A percentile compares a stretch with the other conserved stretches of the same genome.
Conservation (phyloP, 768 basidiomycete species). For the Psilocybe cyanescens region DNA sequence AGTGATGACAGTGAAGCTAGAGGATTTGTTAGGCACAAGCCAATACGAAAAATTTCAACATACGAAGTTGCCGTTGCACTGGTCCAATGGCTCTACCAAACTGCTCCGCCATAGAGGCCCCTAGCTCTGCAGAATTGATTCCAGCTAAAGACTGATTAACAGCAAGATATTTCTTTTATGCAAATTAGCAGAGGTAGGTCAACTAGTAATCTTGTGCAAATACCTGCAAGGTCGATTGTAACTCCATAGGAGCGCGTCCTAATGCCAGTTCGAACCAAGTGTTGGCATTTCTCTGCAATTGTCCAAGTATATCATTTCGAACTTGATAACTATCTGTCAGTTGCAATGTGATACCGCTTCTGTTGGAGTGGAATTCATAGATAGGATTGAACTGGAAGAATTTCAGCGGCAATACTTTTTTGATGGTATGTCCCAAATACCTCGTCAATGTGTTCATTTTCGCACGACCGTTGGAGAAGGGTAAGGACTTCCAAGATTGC, state of each 20-base stretch:
- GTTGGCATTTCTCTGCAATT: constrained; percentile 73
- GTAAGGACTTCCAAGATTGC: constrained; percentile 92
- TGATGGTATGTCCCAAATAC: constrained; percentile 39
- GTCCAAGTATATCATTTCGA: constrained; percentile 82
- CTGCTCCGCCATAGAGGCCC: constrained; percentile 86
- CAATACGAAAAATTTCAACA: constrained; percentile 21
- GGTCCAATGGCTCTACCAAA: constrained; percentile 84
- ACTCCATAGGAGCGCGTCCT: constrained; percentile 86
- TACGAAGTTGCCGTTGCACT: constrained; percentile 76
- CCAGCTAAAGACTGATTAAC: constrained; percentile 69
- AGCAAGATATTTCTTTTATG: constrained; percentile 83
- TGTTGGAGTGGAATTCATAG: constrained; percentile 82
- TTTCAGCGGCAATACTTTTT: neutral
- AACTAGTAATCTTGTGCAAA: constrained; percentile 15
- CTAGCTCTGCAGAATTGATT: constrained; percentile 84
- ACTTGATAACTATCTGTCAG: constrained; percentile 86
- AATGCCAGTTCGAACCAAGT: constrained; percentile 89
- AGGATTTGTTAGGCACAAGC: constrained; percentile 9
- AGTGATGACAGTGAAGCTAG: constrained; percentile 58
- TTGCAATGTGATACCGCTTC: constrained; percentile 73
- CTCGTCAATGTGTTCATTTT: constrained; percentile 92
- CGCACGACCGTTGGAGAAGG: constrained; percentile 82
- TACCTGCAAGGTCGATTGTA: constrained; percentile 92
- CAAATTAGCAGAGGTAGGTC: neutral
- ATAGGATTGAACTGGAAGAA: constrained; percentile 81